Base-by-base conservation (phyloP, 1,284 basidiomycete genomes). In the Trametes pubescens region DNA sequence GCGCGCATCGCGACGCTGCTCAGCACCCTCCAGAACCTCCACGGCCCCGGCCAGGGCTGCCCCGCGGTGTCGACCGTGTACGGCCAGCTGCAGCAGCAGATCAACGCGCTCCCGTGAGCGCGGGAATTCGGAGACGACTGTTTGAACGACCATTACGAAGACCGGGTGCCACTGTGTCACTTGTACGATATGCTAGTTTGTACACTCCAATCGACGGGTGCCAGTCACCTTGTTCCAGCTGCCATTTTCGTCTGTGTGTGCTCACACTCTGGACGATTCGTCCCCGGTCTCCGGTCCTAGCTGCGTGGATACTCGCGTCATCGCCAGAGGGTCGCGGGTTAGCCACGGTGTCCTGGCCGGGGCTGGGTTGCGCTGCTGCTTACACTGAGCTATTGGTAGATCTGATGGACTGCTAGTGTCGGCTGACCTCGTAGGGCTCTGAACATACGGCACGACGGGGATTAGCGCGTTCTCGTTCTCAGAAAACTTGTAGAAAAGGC, bases 11-110 rank as follows among this genome's bases (percentile, higher is more conserved):
- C 65, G 21, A 72, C 74, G 24, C 70, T 70, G 22, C 56, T 71
- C 52, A 67, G 73, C 51, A 77, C 75, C 13, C 69, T 78, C 38
- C 76, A 77, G 69, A 78, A 75, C 69, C 65, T 78, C 18, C 68
- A 73, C 62, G 76, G 76, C 10, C 67, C 72, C 16, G 76, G 76
- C 10, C 58, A 67, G 29, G 76, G 76, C 53, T 77, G 75, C 69
- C 76, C 76, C n/a, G 69, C 68, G 9, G 72, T 70, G 9, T 64
- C 72, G 52, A 77, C 76, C 71, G 64, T 72, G 49, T 66, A 69
- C 63, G 67, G 55, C 26, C 70, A 74, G 29, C 78, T 79, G 61
- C 74, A 75, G 61, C 70, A 75, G 62, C 64, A 65, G 57, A 65
- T 69, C 51, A 69, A 69, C 64, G 65, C 68, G 59, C 68, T 69